Evolutionary conservation across 768 basidiomycete species (phyloP).

Genomic region (Russula olivacea): DNA sequence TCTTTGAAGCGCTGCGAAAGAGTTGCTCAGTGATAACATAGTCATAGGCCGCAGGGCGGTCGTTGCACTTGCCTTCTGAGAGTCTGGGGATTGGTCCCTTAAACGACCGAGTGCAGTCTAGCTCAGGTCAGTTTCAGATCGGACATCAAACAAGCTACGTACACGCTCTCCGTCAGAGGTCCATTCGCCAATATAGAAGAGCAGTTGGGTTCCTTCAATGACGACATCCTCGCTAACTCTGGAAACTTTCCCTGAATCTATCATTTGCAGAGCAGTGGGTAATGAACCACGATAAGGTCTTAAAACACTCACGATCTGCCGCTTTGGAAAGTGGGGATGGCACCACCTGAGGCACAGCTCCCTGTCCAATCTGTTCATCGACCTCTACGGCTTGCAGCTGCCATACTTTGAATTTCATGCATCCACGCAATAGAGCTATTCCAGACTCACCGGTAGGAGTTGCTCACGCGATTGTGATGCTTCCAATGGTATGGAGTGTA

Average conservation of each 20-base stretch:
- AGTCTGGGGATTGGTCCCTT: conserved; percentile 9
- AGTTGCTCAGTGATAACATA: neutral
- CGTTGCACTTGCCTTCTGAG: conserved; percentile 9
- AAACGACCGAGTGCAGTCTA: conserved; percentile 16
- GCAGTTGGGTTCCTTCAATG: conserved; percentile 36
- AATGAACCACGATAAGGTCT: neutral
- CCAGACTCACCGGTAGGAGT: neutral
- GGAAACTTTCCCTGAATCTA: conserved; percentile 32
- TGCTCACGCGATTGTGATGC: neutral
- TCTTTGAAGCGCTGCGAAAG: conserved; percentile 37
- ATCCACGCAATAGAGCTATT: no score
- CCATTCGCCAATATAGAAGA: conserved; percentile 41
- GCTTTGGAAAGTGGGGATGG: neutral
- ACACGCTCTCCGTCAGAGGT: conserved; percentile 35
- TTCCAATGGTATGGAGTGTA: neutral
- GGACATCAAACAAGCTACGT: conserved; percentile 26
- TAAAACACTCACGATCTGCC: conserved; percentile 3
- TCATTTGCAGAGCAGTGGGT: neutral
- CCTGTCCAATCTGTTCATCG: neutral
- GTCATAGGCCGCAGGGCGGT: neutral
- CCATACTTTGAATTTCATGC: neutral
- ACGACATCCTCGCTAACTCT: conserved; percentile 31
- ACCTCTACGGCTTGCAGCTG: neutral
- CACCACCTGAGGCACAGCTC: neutral
- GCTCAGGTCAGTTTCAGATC: neutral